These are phyloP conservation scores for Colletotrichum godetiae DNA, from an alignment of 2,329 filamentous ascomycete genomes.

Conservation along the genomic window DNA sequence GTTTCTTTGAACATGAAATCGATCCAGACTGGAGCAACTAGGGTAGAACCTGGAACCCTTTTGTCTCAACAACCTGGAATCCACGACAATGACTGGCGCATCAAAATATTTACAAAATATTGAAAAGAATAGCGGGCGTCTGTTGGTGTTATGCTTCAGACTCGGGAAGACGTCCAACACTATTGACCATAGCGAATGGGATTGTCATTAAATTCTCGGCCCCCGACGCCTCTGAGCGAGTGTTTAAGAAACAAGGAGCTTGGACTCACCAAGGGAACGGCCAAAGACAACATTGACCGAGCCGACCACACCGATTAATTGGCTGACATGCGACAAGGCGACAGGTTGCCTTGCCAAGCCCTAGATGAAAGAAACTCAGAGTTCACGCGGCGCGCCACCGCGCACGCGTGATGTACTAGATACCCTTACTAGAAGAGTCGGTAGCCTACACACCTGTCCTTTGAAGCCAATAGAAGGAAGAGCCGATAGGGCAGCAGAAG, in stretches of 20 bases:
- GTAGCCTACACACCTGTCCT: neutral
- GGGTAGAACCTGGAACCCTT: neutral
- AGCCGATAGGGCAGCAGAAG: neutral
- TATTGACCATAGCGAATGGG: neutral
- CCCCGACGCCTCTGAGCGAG: neutral
- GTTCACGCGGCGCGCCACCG: neutral
- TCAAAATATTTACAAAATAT: accelerated
- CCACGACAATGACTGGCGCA: neutral
- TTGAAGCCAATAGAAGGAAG: neutral
- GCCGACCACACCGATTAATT: neutral
- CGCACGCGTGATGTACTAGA: neutral
- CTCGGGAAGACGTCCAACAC: neutral
- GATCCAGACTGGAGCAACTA: neutral
- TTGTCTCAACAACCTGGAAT: neutral
- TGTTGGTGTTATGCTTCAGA: neutral
- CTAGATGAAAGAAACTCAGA: neutral
- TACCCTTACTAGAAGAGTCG: neutral
- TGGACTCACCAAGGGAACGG: neutral
- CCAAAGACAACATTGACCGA: neutral
- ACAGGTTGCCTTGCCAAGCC: neutral
- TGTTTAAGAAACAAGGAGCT: neutral
- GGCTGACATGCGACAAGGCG: neutral
- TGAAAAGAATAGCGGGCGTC: neutral
- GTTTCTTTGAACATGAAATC: too few relatives aligned
- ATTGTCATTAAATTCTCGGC: neutral